Percentiles rank a stretch among this genome's conserved stretches.
Conservation (phyloP, 331 rosid genomes). For the Stylosanthes scabra region DNA sequence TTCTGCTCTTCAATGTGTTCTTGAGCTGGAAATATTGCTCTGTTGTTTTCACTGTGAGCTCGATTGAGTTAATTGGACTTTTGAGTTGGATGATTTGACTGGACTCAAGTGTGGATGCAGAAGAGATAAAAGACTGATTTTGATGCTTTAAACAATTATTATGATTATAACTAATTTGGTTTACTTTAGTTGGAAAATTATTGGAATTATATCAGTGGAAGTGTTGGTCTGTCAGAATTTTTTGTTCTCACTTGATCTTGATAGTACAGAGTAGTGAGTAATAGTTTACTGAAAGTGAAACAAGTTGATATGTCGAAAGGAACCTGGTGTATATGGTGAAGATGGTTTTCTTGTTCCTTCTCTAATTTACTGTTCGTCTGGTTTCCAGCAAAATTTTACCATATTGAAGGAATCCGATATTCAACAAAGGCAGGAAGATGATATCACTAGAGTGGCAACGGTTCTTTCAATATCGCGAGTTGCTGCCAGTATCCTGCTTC, state of each 20-base stretch:
- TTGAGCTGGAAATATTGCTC: constrained; percentile 20
- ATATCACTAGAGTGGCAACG: constrained; percentile 63
- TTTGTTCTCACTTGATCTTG: constrained; percentile 15
- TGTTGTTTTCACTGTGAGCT: not conserved
- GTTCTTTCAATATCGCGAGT: constrained; percentile 79
- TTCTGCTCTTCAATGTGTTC: not conserved
- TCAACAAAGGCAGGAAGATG: constrained; percentile 70
- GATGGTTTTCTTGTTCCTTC: not conserved
- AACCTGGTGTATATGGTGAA: constrained; percentile 6
- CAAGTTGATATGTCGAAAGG: not conserved
- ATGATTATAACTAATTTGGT: not conserved
- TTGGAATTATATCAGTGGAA: not conserved
- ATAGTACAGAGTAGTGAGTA: not conserved
- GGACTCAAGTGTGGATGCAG: not conserved
- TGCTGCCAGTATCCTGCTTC: constrained; percentile 70
- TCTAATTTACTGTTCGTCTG: constrained; percentile 26
- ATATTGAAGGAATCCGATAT: constrained; percentile 69
- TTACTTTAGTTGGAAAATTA: not conserved
- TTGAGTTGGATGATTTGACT: not conserved
- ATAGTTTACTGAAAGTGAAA: not conserved
- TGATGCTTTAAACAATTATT: not conserved
- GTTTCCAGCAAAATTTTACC: constrained; percentile 68
- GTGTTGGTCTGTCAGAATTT: constrained; percentile 4
- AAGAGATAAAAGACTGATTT: constrained; percentile 9
- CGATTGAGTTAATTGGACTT: not conserved